Base-by-base conservation (phyloP, 352 stramenopile species). In the Phytophthora sansomeana region DNA sequence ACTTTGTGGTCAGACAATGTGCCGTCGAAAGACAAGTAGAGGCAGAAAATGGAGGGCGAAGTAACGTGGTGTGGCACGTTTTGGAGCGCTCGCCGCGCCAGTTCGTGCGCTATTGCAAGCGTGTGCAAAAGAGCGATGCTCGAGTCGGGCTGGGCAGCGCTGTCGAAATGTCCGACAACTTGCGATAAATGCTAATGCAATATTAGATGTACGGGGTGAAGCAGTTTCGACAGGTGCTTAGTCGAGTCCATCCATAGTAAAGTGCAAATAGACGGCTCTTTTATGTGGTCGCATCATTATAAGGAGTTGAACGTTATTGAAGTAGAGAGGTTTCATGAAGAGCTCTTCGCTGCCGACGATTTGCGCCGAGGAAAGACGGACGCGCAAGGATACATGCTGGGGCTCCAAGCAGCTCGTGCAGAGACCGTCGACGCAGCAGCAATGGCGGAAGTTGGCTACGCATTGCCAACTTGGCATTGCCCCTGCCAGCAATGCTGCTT, bases 1-100 rank as follows among this genome's bases (percentile, higher is more conserved):
- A 71, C 54, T 66, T 70, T 74, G 66, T 69, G 59, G 66, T 70
- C 63, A 70, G 60, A 68, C 56, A 68, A 58, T 62, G 67, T 69
- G 59, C 44, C 19, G 65, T 69, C 59, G 58, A 67, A 49, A 48
- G 39, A 51, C n/a, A 26, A 52, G 46, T 52, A 13, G 14, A 4
- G 21, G 13, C 42, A n/a, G 54, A 35, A 35, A 32, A 46, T 35
- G 17, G 49, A 58, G 50, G n/a, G 21, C 36, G 50, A 13, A 58
- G 51, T 47, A 58, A 58, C 51, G 48, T 19, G 46, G 43, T 35
- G 26, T 9, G 28, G 39, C 24, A 50, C 39, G 13, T 42, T 42
- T 6, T 38, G 32, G 10, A 38, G 32, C 10, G 32, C 14, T 38
- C 32, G 4, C 21, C 3, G 21, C 14, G 36, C 36, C 13, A 43